Base-by-base conservation (phyloP, 768 basidiomycete genomes). In the Termitomyces sp. region DNA sequence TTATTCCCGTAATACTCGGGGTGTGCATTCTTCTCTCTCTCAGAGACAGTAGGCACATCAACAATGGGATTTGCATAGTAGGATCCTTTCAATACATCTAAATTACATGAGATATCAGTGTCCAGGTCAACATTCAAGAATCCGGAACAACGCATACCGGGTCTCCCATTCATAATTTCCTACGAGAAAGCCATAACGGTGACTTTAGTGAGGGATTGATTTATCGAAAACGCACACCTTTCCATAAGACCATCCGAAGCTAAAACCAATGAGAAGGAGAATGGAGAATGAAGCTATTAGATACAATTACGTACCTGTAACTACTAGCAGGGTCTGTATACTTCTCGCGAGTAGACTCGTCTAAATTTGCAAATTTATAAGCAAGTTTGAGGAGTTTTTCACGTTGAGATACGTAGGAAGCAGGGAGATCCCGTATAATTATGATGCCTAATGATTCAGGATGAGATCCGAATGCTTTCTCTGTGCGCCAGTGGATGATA, bases 241-340 rank as follows among this genome's bases (percentile, higher is more conserved):
- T 55, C 96, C 96, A 72, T 96, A 92, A 44, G 89, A 92, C 96
- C 96, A 98, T n/a, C 96, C 96, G 70, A 94, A 98, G 68, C 88
- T 90, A 60, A 47, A 37, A 29, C 13, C n/a, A 20, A 34, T 46
- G 41, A 47, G 27, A 16, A 59, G n/a, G 51, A 29, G 46, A 41
- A 22, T 41, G n/a, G 20, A 50, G 8, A 20, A 5, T 12, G 20
- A n/a, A 26, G 27, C 39, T 12, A 6, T n/a, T 29, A 29, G 29
- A n/a, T 39, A 24, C 20, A 42, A 20, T 20, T 39, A 68, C 79
- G 51, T 60, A 89, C 88, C 90, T 90, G 67, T 92, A 97, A 56
- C 80, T 82, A 63, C 85, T 89, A 26, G 71, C 73, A 1, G 85
- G 75, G 70, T 94, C 86, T 22, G 85, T 81, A 65, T 92, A 92